A percentile compares a stretch with the other conserved stretches of the same genome.
These are phyloP conservation scores for Cytospora piceae DNA, from an alignment of 2,329 filamentous ascomycete genomes.

Conservation along the genomic window DNA sequence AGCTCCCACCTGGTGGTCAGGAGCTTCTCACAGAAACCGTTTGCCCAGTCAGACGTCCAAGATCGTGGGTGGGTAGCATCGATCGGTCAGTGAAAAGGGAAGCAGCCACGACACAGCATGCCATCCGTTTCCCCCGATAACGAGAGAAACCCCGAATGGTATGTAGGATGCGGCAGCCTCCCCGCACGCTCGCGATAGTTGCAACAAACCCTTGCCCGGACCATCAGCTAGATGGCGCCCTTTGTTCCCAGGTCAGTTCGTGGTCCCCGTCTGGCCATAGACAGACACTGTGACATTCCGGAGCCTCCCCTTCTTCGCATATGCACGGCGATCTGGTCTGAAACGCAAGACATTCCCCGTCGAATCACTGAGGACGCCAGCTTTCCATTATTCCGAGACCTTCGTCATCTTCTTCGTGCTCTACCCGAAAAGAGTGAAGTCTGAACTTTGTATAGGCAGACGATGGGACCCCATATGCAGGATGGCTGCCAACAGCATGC, in stretches of 20 bases:
- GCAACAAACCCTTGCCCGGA: not conserved
- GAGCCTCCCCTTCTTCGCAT: not conserved
- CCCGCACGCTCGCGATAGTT: not conserved
- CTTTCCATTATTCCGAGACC: not conserved
- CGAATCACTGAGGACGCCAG: not conserved
- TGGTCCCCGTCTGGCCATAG: not conserved
- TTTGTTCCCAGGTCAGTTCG: not conserved
- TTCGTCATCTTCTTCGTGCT: not conserved
- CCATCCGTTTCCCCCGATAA: not conserved
- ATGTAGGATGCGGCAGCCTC: not conserved
- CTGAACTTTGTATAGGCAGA: not conserved
- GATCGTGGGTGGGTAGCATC: not conserved
- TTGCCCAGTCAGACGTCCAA: not conserved
- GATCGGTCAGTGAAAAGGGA: not conserved
- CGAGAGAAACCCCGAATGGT: not conserved
- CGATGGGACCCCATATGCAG: not conserved
- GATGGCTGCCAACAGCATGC: constrained; percentile 2
- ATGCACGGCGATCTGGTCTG: not conserved
- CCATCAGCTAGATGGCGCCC: not conserved
- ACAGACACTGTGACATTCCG: not conserved
- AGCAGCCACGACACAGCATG: not conserved
- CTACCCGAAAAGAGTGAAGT: not conserved
- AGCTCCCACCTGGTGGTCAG: not conserved
- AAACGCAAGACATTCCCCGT: not conserved
- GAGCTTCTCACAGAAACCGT: not conserved